Percentiles rank a stretch among this genome's conserved stretches.
Evolutionary conservation across 2,329 filamentous ascomycete genomes (phyloP).

Genomic region (Ploettnerulaceae sp.): DNA sequence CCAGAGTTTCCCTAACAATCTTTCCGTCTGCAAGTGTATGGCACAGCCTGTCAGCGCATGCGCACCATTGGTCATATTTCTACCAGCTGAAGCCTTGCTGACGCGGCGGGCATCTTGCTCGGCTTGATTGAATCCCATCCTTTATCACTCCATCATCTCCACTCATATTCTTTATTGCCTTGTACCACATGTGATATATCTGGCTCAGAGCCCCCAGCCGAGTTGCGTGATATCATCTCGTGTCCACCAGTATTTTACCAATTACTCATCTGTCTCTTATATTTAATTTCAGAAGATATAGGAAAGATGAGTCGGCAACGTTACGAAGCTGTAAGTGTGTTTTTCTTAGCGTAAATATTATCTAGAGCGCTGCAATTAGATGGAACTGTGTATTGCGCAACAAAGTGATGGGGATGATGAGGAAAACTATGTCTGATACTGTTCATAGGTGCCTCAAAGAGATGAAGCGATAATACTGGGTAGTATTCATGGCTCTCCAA

Average conservation of each 20-base stretch:
- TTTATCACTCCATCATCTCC: conserved; percentile 6
- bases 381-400: background rate
- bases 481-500: conserved; percentile 18
- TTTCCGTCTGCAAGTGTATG: background rate
- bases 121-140: conserved; percentile 12
- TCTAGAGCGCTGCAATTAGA: conserved; percentile 5
- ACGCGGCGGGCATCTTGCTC: conserved; percentile 16
- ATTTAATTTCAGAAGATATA: background rate
- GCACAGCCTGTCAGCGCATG: background rate
- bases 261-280: background rate
- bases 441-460: conserved; percentile 23
- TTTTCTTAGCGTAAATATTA: conserved; percentile 1
- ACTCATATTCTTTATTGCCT: background rate
- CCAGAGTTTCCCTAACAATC: background rate
- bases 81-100: conserved; percentile 9
- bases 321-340: conserved; percentile 26
- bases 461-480: conserved; percentile 24
- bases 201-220: conserved; percentile 1
- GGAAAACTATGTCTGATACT: background rate
- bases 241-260: background rate
- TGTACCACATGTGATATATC: background rate
- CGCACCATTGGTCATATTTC: background rate
- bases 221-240: background rate
- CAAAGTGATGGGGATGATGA: background rate
- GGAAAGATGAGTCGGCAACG: conserved; percentile 24